A percentile compares a stretch with the other conserved stretches of the same genome.
Evolutionary conservation across 2,329 filamentous ascomycete genomes (phyloP).

Genomic region (Pseudogymnoascus sp.): DNA sequence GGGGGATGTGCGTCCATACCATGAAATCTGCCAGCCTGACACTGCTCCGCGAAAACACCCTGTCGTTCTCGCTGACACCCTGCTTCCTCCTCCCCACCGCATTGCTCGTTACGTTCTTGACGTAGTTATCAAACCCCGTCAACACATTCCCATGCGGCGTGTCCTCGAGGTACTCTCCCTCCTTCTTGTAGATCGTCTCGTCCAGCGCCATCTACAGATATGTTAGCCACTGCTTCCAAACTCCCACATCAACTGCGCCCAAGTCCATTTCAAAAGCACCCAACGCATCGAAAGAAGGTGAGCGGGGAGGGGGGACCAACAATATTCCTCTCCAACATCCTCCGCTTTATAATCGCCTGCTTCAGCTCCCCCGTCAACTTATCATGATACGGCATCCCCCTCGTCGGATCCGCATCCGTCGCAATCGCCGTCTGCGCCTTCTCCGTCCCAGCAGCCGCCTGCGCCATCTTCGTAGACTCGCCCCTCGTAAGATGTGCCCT

Average conservation of each 20-base stretch:
- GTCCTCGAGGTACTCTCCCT: constrained; percentile 83
- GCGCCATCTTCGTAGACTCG: not conserved
- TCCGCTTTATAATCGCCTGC: constrained; percentile 24
- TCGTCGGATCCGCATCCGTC: constrained; percentile 12
- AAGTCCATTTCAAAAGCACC: not conserved
- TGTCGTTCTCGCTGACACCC: constrained; percentile 58
- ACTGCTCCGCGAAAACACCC: constrained; percentile 57
- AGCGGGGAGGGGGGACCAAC: constrained; percentile 30
- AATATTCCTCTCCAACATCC: constrained; percentile 44
- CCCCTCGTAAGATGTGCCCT: no score
- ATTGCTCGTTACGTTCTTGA: constrained; percentile 70
- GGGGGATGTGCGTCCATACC: constrained; percentile 30
- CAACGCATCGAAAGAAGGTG: not conserved
- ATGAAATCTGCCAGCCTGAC: constrained; percentile 25
- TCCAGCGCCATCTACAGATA: constrained; percentile 43
- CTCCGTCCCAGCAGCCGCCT: not conserved
- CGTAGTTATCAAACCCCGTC: constrained; percentile 95
- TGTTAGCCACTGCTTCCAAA: constrained; percentile 22
- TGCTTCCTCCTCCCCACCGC: constrained; percentile 56
- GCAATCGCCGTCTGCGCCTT: constrained; percentile 7
- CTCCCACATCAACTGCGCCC: not conserved
- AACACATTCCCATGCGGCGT: constrained; percentile 91
- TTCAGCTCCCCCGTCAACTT: constrained; percentile 24
- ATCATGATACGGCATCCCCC: constrained; percentile 22
- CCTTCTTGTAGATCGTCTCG: constrained; percentile 74